Base-by-base conservation (phyloP, 371 early-diverging fungal species). In the Mucor irregularis region DNA sequence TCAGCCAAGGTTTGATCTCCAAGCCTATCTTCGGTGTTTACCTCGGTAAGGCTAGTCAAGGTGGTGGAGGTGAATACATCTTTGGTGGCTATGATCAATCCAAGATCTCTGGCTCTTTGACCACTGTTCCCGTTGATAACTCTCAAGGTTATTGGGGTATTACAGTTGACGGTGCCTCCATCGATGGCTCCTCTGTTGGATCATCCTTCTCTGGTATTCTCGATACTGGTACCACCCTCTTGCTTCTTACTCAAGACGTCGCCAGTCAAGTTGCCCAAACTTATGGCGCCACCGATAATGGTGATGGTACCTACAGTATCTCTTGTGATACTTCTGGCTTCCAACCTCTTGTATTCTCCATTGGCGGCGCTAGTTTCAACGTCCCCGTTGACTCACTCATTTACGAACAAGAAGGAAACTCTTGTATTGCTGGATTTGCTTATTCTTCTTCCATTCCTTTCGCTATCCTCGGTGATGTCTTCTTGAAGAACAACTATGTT, bases 181-280 rank as follows among this genome's bases (percentile, higher is more conserved):
- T 31, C 42, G 64, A 65, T 21, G 26, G 33, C 17, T 42, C 42
- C 2, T 9, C 39, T 28, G 35, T 53, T 13, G 1, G 49, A 31
- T 43, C 61, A 4, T 53, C 61, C 22, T 64, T 61, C 50, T 22
- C 25, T 3, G 83, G 74, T 17, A 83, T 85, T 49, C 49, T 86
- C 33, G 87, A 86, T 49, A 86, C 87, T 2, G 85, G 86, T 34
- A 85, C 86, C 37, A 85, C 83, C 5, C 65, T 86, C 22, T 68
- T 86, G 58, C 67, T 86, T 24, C 71, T 83, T 38, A 72, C 77
- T 29, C 61, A 69, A 4, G 43, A 61, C 19, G 58, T 76, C 9
- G 80, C 79, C 14, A 46, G 28, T 19, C 46, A 52, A 13, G 48
- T 68, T 21, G 68, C 68, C 35, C 33, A 37, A 1, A 47, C 54